These are phyloP conservation scores for Hyphodiscus hymeniophilus DNA, from an alignment of 495 filamentous ascomycete species.

Conservation along the genomic window DNA sequence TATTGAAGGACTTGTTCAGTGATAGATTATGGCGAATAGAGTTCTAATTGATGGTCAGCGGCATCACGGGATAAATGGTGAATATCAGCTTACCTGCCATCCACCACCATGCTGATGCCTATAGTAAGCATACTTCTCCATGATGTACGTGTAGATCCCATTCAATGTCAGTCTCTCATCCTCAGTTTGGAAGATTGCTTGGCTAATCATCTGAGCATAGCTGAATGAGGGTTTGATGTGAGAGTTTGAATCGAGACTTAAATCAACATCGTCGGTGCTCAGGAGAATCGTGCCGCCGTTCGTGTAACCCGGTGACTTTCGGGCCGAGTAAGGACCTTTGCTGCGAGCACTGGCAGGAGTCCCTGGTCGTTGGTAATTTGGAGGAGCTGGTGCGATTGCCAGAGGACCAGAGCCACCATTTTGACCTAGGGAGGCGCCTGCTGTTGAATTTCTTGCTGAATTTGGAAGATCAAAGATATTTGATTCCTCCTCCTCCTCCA, in stretches of 20 bases:
- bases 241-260: constrained; percentile 69
- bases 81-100: constrained; percentile 62
- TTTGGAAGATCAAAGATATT: constrained; percentile 11
- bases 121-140: constrained; percentile 82
- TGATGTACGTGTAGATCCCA: constrained; percentile 90
- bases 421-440: constrained; percentile 25
- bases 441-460: background rate
- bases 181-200: constrained; percentile 76
- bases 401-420: constrained; percentile 47
- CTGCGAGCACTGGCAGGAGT: constrained; percentile 43
- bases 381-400: constrained; percentile 60
- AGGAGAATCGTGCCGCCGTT: constrained; percentile 35
- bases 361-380: constrained; percentile 57
- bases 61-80: background rate
- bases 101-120: constrained; percentile 63
- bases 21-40: constrained; percentile 96
- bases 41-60: constrained; percentile 46
- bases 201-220: constrained; percentile 95
- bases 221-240: constrained; percentile 93
- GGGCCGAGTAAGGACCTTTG: constrained; percentile 21
- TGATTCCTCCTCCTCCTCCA: background rate
- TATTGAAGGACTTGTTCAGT: constrained; percentile 84
- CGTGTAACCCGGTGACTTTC: constrained; percentile 35
- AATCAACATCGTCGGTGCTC: constrained; percentile 58
- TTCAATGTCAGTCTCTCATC: constrained; percentile 82